A percentile compares a stretch with the other conserved stretches of the same genome.
Conservation (phyloP, 2,329 filamentous ascomycete genomes). For the Kalmusia sp. region DNA sequence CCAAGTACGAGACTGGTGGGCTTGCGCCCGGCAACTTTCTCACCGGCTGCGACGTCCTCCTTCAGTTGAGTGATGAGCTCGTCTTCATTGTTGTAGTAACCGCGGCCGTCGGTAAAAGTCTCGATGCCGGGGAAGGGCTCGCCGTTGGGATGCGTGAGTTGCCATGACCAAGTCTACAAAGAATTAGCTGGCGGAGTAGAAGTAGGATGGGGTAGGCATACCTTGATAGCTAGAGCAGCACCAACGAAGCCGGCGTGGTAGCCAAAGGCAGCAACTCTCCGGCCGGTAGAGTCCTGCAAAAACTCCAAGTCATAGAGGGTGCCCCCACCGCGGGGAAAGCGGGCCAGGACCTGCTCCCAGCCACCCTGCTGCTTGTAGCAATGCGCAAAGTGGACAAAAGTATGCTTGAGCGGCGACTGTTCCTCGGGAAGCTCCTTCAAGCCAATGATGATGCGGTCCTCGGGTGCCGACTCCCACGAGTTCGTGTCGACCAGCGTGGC, state of each 20-base stretch:
- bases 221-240: constrained; percentile 54
- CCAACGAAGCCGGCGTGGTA: constrained; percentile 57
- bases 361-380: constrained; percentile 53
- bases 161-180: constrained; percentile 78
- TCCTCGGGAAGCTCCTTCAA: constrained; percentile 51
- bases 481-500: constrained; percentile 46
- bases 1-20: constrained; percentile 86
- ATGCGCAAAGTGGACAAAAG: constrained; percentile 51
- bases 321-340: constrained; percentile 79
- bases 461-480: constrained; percentile 47
- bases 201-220: constrained; percentile 10
- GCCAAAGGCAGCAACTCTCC: constrained; percentile 75
- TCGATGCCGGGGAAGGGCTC: constrained; percentile 71
- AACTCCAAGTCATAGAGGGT: constrained; percentile 89
- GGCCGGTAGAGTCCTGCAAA: constrained; percentile 73
- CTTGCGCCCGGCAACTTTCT: constrained; percentile 69
- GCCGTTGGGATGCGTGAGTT: constrained; percentile 72
- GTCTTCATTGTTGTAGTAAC: constrained; percentile 75
- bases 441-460: constrained; percentile 50
- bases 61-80: constrained; percentile 77
- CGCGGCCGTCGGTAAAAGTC: constrained; percentile 55
- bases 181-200: constrained; percentile 10
- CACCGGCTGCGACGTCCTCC: constrained; percentile 70
- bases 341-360: constrained; percentile 80
- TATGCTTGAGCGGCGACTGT: constrained; percentile 47